Evolutionary conservation across 1,284 basidiomycete species (phyloP).

Genomic region (Sphaerobolus stellatus): DNA sequence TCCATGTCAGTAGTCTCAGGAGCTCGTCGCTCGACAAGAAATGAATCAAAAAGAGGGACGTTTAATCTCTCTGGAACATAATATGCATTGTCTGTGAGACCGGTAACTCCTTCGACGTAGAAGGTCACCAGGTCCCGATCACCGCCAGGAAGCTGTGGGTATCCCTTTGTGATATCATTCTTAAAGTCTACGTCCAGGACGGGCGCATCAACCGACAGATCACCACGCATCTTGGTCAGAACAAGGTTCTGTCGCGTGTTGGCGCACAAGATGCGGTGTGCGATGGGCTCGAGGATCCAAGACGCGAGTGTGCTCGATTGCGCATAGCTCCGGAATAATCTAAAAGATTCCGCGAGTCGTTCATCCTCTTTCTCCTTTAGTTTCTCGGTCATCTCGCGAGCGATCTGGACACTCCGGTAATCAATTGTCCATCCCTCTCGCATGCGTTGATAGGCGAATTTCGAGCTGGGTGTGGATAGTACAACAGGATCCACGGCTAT

Average conservation of each 20-base stretch:
- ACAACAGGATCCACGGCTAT: not conserved
- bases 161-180: not conserved
- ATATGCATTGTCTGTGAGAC: not conserved
- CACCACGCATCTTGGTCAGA: not conserved
- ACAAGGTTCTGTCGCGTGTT: not conserved
- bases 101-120: not conserved
- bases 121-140: not conserved
- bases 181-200: not conserved
- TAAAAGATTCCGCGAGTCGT: not conserved
- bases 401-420: not conserved
- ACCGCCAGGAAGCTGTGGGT: not conserved
- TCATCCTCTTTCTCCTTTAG: not conserved
- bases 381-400: not conserved
- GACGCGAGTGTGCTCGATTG: constrained; percentile 3
- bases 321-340: not conserved
- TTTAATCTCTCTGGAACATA: not conserved
- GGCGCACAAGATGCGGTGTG: not conserved
- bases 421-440: not conserved
- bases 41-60: not conserved
- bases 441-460: not conserved
- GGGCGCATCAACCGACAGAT: not conserved
- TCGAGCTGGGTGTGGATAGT: not conserved
- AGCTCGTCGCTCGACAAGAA: not conserved
- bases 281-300: not conserved
- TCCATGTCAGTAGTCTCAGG: too few species aligned